Percentiles rank a stretch among this genome's conserved stretches.
Conservation (phyloP, 2,329 filamentous ascomycete genomes). For the Chaetomium sp. region DNA sequence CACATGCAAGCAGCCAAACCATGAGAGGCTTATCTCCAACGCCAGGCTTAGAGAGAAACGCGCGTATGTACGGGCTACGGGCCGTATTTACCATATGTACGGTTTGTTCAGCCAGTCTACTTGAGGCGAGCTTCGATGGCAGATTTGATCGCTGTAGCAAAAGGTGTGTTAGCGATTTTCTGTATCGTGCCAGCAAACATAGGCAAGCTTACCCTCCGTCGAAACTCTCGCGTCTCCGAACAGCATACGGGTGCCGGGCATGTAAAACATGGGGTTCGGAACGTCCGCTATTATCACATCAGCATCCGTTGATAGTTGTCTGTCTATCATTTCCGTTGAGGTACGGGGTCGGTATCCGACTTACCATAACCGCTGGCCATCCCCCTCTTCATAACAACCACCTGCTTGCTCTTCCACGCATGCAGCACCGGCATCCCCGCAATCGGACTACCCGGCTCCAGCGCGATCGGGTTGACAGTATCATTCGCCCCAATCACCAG, state of each 20-base stretch:
- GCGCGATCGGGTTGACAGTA: slow-evolving; percentile 82
- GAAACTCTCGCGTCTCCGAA: slow-evolving; percentile 84
- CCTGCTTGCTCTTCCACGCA: slow-evolving; percentile 90
- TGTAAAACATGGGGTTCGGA: slow-evolving; percentile 89
- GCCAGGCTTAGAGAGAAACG: neutral
- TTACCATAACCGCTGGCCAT: slow-evolving; percentile 81
- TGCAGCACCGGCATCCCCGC: slow-evolving; percentile 90
- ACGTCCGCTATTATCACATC: slow-evolving; percentile 60
- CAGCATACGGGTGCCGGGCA: slow-evolving; percentile 83
- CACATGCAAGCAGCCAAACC: neutral
- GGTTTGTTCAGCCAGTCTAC: slow-evolving; percentile 4
- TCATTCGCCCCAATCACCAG: slow-evolving; percentile 90
- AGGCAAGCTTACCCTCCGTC: slow-evolving; percentile 59
- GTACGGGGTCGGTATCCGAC: slow-evolving; percentile 23
- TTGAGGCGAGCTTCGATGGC: slow-evolving; percentile 28
- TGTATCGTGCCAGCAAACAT: neutral
- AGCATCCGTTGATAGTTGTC: neutral
- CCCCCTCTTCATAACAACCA: slow-evolving; percentile 87
- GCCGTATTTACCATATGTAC: slow-evolving; percentile 1
- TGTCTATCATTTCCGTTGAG: neutral
- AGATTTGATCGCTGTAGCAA: slow-evolving; percentile 26
- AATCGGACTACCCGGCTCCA: slow-evolving; percentile 77
- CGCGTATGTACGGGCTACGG: slow-evolving; percentile 8
- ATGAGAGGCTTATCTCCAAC: too few species aligned
- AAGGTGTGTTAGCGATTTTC: neutral